These are phyloP conservation scores for Allantophomopsis lycopodina DNA, from an alignment of 2,329 filamentous ascomycete species.

Conservation along the genomic window DNA sequence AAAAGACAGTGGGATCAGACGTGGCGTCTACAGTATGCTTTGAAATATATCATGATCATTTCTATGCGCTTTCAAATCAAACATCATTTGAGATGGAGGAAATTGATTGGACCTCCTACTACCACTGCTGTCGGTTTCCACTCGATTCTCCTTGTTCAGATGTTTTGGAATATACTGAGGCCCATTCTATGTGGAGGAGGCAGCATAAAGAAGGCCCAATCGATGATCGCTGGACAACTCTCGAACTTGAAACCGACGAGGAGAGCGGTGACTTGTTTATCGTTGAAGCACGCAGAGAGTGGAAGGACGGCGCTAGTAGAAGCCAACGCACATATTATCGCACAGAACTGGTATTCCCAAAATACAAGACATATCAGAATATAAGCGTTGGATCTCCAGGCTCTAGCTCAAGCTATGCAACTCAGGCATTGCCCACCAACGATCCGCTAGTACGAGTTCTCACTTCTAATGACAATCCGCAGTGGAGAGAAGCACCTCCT, in stretches of 20 bases:
- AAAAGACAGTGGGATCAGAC: slow-evolving; percentile 47
- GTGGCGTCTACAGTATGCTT: slow-evolving; percentile 59
- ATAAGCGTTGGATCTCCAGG: slow-evolving; percentile 1
- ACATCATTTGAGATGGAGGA: slow-evolving; percentile 47
- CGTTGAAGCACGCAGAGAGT: slow-evolving; percentile 57
- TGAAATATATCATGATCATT: slow-evolving; percentile 48
- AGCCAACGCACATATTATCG: slow-evolving; percentile 55
- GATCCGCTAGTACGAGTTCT: slow-evolving; percentile 11
- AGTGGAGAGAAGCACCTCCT: slow-evolving; percentile 20
- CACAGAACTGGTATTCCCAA: slow-evolving; percentile 15
- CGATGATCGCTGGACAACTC: slow-evolving; percentile 59
- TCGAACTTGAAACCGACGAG: slow-evolving; percentile 49
- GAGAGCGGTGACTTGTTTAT: slow-evolving; percentile 41
- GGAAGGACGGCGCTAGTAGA: slow-evolving; percentile 38
- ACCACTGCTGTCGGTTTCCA: slow-evolving; percentile 51
- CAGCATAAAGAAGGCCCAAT: slow-evolving; percentile 57
- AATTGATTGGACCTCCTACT: slow-evolving; percentile 54
- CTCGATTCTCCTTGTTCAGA: slow-evolving; percentile 29
- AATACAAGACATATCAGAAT: background rate
- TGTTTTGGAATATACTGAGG: slow-evolving; percentile 26
- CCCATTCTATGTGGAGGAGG: slow-evolving; percentile 44
- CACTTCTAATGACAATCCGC: slow-evolving; percentile 18
- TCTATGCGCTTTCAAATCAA: slow-evolving; percentile 60
- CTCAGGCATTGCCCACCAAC: slow-evolving; percentile 7
- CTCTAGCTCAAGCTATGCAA: background rate